Percentiles rank a stretch among this genome's conserved stretches.
phyloP scores from a whole-genome alignment of 225 moss, liverwort and hornwort species.

The Ulota crispa region DNA sequence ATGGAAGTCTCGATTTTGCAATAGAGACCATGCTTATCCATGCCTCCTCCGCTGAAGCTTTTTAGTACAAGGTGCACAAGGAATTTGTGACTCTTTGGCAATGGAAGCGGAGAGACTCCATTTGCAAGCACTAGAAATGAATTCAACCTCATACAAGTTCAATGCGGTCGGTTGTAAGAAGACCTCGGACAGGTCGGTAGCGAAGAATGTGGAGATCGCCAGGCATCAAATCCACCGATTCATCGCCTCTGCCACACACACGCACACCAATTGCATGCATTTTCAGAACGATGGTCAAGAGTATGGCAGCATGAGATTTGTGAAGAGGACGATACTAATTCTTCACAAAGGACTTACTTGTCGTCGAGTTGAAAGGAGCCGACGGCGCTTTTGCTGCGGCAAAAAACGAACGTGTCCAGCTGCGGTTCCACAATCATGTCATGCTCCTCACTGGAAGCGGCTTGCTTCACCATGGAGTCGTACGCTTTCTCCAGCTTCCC shows the following conservation, averaged over 20 bases:
- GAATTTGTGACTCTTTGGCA: background rate
- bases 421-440: constrained; percentile 91
- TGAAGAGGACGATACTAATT: background rate
- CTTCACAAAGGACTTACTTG: constrained; percentile 49
- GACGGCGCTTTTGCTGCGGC: constrained; percentile 70
- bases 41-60: background rate
- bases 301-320: background rate
- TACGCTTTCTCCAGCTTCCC: constrained; percentile 70
- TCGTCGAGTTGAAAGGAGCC: constrained; percentile 91
- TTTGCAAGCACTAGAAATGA: background rate
- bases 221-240: constrained; percentile 78
- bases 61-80: background rate
- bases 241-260: constrained; percentile 70
- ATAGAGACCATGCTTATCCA: background rate
- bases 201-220: constrained; percentile 80
- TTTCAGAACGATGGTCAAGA: background rate
- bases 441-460: constrained; percentile 61
- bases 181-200: constrained; percentile 67
- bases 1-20: background rate
- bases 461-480: constrained; percentile 75
- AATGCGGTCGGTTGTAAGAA: constrained; percentile 63
- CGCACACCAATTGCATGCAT: constrained; percentile 16
- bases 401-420: constrained; percentile 78
- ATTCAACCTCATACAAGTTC: constrained; percentile 58
- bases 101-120: background rate